These are phyloP conservation scores for Puccinellia tenuiflora DNA, from an alignment of 176 grass and related monocot species.

Conservation along the genomic window DNA sequence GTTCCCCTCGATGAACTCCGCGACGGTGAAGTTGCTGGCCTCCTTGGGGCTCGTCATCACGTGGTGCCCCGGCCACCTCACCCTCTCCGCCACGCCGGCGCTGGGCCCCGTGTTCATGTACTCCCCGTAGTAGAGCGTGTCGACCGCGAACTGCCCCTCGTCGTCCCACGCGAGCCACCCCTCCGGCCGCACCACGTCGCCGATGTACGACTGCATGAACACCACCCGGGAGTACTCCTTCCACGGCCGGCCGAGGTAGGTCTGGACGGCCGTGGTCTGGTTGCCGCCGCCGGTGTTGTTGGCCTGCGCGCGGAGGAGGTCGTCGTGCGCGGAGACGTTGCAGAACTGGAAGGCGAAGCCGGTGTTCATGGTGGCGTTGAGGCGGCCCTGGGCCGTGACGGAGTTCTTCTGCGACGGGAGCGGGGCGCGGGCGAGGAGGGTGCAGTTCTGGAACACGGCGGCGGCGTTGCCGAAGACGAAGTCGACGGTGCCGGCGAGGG, in stretches of 20 bases:
- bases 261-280: background rate
- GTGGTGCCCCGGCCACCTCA: conserved; percentile 64
- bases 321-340: conserved; percentile 49
- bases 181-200: conserved; percentile 29
- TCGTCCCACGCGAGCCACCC: conserved; percentile 75
- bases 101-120: conserved; percentile 55
- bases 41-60: conserved; percentile 16
- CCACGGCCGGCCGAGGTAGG: conserved; percentile 70
- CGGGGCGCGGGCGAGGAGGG: conserved; percentile 34
- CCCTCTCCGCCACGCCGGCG: conserved; percentile 9
- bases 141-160: conserved; percentile 30
- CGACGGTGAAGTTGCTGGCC: conserved; percentile 63
- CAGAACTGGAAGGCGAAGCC: conserved; percentile 79
- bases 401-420: conserved; percentile 56
- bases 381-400: conserved; percentile 57
- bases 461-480: conserved; percentile 91
- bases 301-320: conserved; percentile 20
- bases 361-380: conserved; percentile 58
- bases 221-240: conserved; percentile 47
- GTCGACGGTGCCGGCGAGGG: conserved; percentile 61
- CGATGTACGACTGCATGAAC: conserved; percentile 65
- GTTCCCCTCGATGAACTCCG: conserved; percentile 64
- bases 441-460: conserved; percentile 68
- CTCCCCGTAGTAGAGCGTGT: conserved; percentile 64
- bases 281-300: background rate